A percentile compares a stretch with the other conserved stretches of the same genome.
phyloP scores from a whole-genome alignment of 2,329 filamentous ascomycete species.

The Byssochlamys sp. region DNA sequence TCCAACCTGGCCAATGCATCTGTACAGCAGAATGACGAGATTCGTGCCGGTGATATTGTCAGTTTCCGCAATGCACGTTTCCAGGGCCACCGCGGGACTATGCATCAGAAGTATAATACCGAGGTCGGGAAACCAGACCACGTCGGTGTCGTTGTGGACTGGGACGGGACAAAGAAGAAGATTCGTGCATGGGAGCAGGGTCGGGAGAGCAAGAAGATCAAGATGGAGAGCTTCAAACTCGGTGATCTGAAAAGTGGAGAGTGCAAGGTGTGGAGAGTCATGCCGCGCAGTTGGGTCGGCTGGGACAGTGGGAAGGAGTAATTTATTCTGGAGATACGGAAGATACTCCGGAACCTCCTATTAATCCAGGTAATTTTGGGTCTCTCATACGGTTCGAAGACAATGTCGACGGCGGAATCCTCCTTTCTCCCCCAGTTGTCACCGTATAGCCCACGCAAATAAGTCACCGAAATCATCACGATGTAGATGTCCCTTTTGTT shows the following conservation, averaged over 20 bases:
- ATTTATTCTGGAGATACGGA: not conserved
- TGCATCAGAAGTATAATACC: slow-evolving; percentile 85
- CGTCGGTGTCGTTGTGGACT: slow-evolving; percentile 83
- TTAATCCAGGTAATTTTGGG: not conserved
- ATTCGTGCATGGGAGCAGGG: slow-evolving; percentile 92
- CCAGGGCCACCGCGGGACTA: slow-evolving; percentile 85
- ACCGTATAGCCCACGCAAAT: not conserved
- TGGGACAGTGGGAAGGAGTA: slow-evolving; percentile 50
- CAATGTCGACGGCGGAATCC: not conserved
- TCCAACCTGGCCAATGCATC: slow-evolving; percentile 90
- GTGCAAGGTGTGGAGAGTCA: slow-evolving; percentile 93
- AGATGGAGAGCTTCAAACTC: slow-evolving; percentile 86
- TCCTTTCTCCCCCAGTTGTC: not conserved
- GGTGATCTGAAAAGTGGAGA: slow-evolving; percentile 87
- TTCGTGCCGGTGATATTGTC: slow-evolving; percentile 83
- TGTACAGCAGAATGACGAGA: slow-evolving; percentile 82
- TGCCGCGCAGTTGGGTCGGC: slow-evolving; percentile 83
- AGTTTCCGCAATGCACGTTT: slow-evolving; percentile 87
- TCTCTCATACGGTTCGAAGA: not conserved
- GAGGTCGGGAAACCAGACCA: slow-evolving; percentile 86
- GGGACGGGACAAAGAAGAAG: slow-evolving; percentile 98
- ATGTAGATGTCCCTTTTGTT: not conserved
- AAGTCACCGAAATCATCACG: not conserved
- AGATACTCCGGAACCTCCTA: not conserved
- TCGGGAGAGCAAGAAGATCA: slow-evolving; percentile 83